Base-by-base conservation (phyloP, 2,329 filamentous ascomycete species). In the Clarireedia hainanense region DNA sequence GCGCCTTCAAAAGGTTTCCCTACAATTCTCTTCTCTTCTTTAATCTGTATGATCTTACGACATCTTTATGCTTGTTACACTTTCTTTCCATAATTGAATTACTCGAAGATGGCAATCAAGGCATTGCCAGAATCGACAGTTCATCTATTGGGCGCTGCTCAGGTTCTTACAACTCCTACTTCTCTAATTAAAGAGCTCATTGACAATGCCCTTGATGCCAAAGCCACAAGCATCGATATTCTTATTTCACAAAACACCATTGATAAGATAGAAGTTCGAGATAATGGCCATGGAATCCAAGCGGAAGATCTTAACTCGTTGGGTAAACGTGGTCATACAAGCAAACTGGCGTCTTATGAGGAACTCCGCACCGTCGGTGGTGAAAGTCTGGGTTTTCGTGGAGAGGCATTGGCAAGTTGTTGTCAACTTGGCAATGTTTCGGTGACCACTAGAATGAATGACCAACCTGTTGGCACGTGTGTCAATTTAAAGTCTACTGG, bases 201-300 rank as follows among this genome's bases (percentile, higher is more conserved):
- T 34, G 88, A 91, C 63, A 91, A 92, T 68, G 78, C 86, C 45
- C 77, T 91, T 20, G 88, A 92, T 69, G 85, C 87, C 6, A 74
- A 77, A 52, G 86, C 88, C 12, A 85, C 79, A 2, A 78, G 77
- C 2, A 74, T 92, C 56, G 80, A 87, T 52, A 72, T 91, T 24
- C 72, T 80, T 27, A 74, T 90, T 14, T 80, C 85, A 4, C 64
- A 76, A 43, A 84, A 91, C 65, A 85, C 84, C 0, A 68, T 91
- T 52, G 84, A 88, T 68, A 79, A 76, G 52, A 79, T 92, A 39
- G 80, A 87, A 63, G 81, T 91, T 49, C 78, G 80, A 46, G 86
- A 89, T 68, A 88, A 91, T 70, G 88, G 88, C n/a, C 74, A 77
- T 56, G 88, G 88, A 12, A 88, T 92, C 58, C 73, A 74, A 15